These are phyloP conservation scores for Agrostemma githago DNA, from an alignment of 148 eudicot species.

Conservation along the genomic window DNA sequence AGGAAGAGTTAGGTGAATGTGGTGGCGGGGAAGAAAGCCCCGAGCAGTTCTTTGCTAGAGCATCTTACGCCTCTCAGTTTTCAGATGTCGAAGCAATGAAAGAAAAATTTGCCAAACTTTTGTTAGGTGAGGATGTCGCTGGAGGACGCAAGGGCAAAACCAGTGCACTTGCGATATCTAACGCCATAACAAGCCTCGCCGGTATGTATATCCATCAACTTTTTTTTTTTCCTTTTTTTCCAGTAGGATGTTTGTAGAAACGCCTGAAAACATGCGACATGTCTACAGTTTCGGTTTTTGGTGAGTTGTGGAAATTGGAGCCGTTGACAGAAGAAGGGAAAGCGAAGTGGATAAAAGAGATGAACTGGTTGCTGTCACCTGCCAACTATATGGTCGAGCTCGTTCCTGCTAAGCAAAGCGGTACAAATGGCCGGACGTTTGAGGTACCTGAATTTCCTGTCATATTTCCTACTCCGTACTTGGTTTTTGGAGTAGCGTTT, in stretches of 20 bases:
- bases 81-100: constrained; percentile 72
- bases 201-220: constrained; percentile 33
- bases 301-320: constrained; percentile 96
- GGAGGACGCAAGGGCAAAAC: constrained; percentile 72
- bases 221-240: neutral
- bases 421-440: constrained; percentile 55
- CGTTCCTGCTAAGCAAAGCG: constrained; percentile 84
- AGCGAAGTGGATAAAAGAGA: constrained; percentile 75
- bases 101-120: constrained; percentile 71
- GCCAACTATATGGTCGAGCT: constrained; percentile 84
- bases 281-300: constrained; percentile 77
- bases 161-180: constrained; percentile 72
- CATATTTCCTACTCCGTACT: neutral
- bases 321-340: constrained; percentile 73
- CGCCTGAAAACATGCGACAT: neutral
- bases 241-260: too few relatives aligned
- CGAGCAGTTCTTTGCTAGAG: constrained; percentile 36
- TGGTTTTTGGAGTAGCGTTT: neutral
- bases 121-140: constrained; percentile 86
- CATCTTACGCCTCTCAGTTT: constrained; percentile 29
- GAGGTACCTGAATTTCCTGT: constrained; percentile 48
- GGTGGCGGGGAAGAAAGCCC: constrained; percentile 45
- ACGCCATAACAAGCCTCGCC: constrained; percentile 75
- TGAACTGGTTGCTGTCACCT: constrained; percentile 91
- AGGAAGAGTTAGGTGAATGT: constrained; percentile 49